Conservation (phyloP, 108 stramenopile genomes). For the Asterionellopsis glacialis region DNA sequence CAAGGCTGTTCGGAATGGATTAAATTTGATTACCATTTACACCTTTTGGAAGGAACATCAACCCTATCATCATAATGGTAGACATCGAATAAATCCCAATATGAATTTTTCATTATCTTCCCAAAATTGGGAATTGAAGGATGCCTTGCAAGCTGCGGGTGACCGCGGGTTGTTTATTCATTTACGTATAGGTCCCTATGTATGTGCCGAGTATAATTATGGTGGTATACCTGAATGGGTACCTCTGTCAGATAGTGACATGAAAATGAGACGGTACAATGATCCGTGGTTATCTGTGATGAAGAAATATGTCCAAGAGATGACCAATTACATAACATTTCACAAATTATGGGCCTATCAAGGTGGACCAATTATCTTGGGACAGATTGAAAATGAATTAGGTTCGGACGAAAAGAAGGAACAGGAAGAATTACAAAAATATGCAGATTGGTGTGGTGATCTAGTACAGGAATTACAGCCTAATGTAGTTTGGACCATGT, state of each 20-base stretch:
- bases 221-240: slow-evolving; percentile 64
- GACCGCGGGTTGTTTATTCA: slow-evolving; percentile 55
- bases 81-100: too few species aligned
- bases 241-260: slow-evolving; percentile 26
- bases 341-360: slow-evolving; percentile 37
- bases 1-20: slow-evolving; percentile 37
- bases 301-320: slow-evolving; percentile 24
- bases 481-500: slow-evolving; percentile 66
- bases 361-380: slow-evolving; percentile 56
- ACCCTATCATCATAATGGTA: slow-evolving; percentile 7
- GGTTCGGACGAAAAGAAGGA: slow-evolving; percentile 24
- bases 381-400: slow-evolving; percentile 71
- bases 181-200: slow-evolving; percentile 49
- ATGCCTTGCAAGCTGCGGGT: slow-evolving; percentile 37
- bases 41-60: slow-evolving; percentile 51
- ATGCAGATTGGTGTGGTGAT: slow-evolving; percentile 55
- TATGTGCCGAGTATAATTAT: slow-evolving; percentile 61
- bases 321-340: slow-evolving; percentile 33
- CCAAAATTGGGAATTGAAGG: slow-evolving; percentile 35
- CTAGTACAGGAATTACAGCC: slow-evolving; percentile 28
- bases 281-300: slow-evolving; percentile 45
- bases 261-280: slow-evolving; percentile 44
- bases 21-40: slow-evolving; percentile 58
- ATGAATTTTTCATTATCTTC: not conserved
- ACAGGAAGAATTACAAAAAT: slow-evolving; percentile 31